Evolutionary conservation across 108 stramenopile genomes (phyloP).

Genomic region (Aureococcus anophagefferens): DNA sequence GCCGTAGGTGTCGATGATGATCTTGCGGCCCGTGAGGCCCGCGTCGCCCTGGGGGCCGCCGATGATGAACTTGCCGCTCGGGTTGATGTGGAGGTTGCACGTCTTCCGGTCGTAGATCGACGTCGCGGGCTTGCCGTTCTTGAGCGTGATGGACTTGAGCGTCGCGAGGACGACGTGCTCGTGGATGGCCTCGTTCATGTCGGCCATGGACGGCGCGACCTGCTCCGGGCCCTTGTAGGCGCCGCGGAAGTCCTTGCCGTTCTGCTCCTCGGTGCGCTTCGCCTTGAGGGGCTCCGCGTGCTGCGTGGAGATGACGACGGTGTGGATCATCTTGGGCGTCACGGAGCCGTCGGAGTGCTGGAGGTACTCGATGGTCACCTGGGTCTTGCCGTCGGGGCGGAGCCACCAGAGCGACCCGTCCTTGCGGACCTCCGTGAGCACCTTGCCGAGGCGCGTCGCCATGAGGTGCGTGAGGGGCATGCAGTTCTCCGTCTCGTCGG

Average conservation of each 20-base stretch:
- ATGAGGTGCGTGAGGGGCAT: slow-evolving; percentile 91
- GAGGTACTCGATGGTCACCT: slow-evolving; percentile 83
- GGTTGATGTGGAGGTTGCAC: slow-evolving; percentile 18
- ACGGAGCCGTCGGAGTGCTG: slow-evolving; percentile 64
- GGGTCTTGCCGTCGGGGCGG: slow-evolving; percentile 95
- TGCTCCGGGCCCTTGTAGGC: slow-evolving; percentile 5
- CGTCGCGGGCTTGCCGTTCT: slow-evolving; percentile 52
- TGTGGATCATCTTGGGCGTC: slow-evolving; percentile 80
- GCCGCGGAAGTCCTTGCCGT: slow-evolving; percentile 37
- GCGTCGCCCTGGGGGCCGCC: slow-evolving; percentile 63
- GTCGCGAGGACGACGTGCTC: slow-evolving; percentile 65
- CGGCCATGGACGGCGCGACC: slow-evolving; percentile 63
- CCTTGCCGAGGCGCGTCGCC: slow-evolving; percentile 76
- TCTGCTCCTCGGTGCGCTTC: slow-evolving; percentile 47
- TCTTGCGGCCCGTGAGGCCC: slow-evolving; percentile 60
- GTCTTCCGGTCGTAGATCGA: slow-evolving; percentile 47
- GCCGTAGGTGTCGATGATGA: slow-evolving; percentile 65
- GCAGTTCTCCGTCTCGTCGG: slow-evolving; percentile 76
- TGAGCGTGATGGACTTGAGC: slow-evolving; percentile 62
- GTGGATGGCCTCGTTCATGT: slow-evolving; percentile 71
- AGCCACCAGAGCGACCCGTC: slow-evolving; percentile 83
- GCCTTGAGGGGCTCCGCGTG: slow-evolving; percentile 75
- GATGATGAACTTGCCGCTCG: slow-evolving; percentile 49
- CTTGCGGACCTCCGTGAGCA: slow-evolving; percentile 90
- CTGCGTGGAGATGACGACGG: slow-evolving; percentile 91